Conservation (phyloP, 306 rosid genomes). For the Senna siamea region DNA sequence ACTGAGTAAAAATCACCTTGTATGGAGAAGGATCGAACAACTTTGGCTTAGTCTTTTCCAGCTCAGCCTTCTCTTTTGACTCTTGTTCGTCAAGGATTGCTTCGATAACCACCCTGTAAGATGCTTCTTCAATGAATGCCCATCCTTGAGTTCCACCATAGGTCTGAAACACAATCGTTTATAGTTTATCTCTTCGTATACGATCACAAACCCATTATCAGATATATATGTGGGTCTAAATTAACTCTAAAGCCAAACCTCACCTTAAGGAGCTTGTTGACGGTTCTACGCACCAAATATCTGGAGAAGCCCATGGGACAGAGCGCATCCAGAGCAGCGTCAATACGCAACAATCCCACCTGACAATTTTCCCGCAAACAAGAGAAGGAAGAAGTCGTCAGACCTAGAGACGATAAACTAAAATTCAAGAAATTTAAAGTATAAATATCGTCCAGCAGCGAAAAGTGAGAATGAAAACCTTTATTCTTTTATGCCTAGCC, state of each 20-base stretch:
- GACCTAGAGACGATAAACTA: neutral
- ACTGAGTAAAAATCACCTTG: neutral
- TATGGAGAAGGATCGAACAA: neutral
- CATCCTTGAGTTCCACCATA: neutral
- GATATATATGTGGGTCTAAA: too few species aligned
- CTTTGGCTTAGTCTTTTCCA: neutral
- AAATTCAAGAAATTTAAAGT: neutral
- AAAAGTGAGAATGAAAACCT: neutral
- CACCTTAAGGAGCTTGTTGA: neutral
- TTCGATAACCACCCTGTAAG: constrained; percentile 10
- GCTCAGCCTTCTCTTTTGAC: neutral
- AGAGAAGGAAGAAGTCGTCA: neutral
- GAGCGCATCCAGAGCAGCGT: neutral
- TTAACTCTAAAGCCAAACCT: neutral
- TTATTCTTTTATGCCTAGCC: neutral
- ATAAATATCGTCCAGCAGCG: neutral
- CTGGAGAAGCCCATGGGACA: constrained; percentile 16
- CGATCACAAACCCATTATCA: too few species aligned
- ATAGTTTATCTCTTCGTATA: too few species aligned
- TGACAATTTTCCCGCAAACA: neutral
- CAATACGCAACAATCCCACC: constrained; percentile 5
- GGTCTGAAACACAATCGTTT: neutral
- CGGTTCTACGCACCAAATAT: constrained; percentile 10
- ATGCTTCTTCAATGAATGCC: constrained; percentile 7
- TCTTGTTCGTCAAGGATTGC: constrained; percentile 8